Conservation (phyloP, 352 stramenopile species). For the Globisporangium yorkense region DNA sequence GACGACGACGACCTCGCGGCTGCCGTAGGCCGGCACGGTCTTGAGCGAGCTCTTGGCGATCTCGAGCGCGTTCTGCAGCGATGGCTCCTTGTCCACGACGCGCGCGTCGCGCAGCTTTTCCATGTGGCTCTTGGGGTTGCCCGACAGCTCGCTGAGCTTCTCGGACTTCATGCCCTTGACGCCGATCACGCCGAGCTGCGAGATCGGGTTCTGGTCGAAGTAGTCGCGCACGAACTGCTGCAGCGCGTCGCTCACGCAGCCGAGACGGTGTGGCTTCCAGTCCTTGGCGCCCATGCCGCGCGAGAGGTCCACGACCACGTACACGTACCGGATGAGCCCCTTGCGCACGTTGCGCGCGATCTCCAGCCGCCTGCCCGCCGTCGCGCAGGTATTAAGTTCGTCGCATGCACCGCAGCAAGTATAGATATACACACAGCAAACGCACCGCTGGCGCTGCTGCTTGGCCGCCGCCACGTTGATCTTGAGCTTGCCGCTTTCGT, state of each 20-base stretch:
- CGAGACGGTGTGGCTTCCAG: slow-evolving; percentile 81
- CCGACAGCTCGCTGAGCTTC: slow-evolving; percentile 88
- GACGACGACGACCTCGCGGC: slow-evolving; percentile 91
- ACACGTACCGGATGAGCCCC: slow-evolving; percentile 82
- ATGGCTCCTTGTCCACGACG: slow-evolving; percentile 81
- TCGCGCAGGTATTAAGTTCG: neutral
- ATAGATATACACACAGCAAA: neutral
- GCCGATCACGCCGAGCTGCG: slow-evolving; percentile 86
- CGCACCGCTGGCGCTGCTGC: slow-evolving; percentile 67
- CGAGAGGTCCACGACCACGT: slow-evolving; percentile 81
- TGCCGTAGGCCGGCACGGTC: slow-evolving; percentile 84
- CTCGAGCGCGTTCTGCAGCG: slow-evolving; percentile 89
- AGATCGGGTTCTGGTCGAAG: slow-evolving; percentile 94
- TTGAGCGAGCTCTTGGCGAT: slow-evolving; percentile 89
- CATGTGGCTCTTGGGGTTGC: slow-evolving; percentile 85
- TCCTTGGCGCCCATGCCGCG: slow-evolving; percentile 84
- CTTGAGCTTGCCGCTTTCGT: slow-evolving; percentile 79
- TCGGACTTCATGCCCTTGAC: slow-evolving; percentile 89
- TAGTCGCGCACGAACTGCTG: slow-evolving; percentile 89
- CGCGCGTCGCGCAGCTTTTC: slow-evolving; percentile 62
- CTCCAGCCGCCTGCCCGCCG: slow-evolving; percentile 42
- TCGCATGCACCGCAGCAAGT: neutral
- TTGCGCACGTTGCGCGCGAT: slow-evolving; percentile 84
- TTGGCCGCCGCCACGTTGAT: slow-evolving; percentile 54
- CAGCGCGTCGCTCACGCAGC: slow-evolving; percentile 56